Percentiles rank a stretch among this genome's conserved stretches.
These are phyloP conservation scores for Chlorencoelia australis DNA, from an alignment of 2,329 filamentous ascomycete genomes.

Conservation along the genomic window DNA sequence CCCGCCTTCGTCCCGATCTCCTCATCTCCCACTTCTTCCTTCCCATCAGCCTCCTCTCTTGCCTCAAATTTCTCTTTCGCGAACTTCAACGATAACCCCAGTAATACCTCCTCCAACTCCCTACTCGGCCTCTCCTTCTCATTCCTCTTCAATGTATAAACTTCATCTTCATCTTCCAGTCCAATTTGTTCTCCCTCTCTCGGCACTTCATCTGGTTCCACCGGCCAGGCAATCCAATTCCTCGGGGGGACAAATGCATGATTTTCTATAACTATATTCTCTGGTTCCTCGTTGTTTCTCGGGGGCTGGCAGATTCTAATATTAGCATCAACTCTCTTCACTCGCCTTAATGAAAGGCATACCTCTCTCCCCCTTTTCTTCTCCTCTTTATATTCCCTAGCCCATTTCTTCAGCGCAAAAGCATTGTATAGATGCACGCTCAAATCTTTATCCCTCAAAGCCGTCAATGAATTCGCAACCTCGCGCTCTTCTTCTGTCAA, in stretches of 20 bases:
- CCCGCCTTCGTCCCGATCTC: conserved; percentile 11
- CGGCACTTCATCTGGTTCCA: conserved; percentile 53
- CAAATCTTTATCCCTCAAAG: conserved; percentile 55
- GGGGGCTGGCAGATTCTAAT: no score
- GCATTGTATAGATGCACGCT: conserved; percentile 71
- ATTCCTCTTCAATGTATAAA: conserved; percentile 39
- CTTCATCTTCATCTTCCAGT: conserved; percentile 37
- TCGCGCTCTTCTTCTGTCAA: conserved; percentile 53
- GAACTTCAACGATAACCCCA: conserved; percentile 52
- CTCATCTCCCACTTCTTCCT: conserved; percentile 6
- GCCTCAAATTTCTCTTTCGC: conserved; percentile 55
- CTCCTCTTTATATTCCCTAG: conserved; percentile 20
- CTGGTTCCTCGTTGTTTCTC: conserved; percentile 23
- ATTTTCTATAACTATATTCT: conserved; percentile 1
- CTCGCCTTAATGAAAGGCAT: conserved; percentile 1
- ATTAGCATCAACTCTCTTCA: conserved; percentile 13
- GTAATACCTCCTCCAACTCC: conserved; percentile 59
- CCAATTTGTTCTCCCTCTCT: conserved; percentile 40
- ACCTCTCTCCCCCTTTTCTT: no score
- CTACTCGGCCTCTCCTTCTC: conserved; percentile 42
- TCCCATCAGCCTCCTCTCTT: conserved; percentile 20
- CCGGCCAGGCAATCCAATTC: conserved; percentile 79
- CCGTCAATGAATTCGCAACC: conserved; percentile 52
- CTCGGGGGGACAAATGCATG: conserved; percentile 41
- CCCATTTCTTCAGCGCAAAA: conserved; percentile 52